These are phyloP conservation scores for Suhomyces bokatorum DNA, from an alignment of 1,139 yeast genomes.

Conservation along the genomic window DNA sequence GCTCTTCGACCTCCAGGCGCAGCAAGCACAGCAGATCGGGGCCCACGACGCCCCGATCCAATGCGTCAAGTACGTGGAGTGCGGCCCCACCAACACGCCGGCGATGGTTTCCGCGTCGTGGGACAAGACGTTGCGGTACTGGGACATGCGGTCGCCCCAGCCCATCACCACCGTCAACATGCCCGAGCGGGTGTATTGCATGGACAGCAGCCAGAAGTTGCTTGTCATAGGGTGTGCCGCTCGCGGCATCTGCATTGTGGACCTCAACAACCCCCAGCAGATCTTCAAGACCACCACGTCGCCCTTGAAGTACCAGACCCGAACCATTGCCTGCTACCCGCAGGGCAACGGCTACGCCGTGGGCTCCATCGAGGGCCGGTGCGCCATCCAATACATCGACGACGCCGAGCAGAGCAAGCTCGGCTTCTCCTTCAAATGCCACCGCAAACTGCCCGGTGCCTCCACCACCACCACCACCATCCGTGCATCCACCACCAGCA, in stretches of 20 bases:
- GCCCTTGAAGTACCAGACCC: conserved; percentile 91
- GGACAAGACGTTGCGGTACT: conserved; percentile 92
- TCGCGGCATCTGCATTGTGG: conserved; percentile 74
- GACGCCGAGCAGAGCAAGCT: conserved; percentile 69
- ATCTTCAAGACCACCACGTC: conserved; percentile 74
- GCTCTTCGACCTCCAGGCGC: conserved; percentile 77
- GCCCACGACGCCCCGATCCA: conserved; percentile 82
- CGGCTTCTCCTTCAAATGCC: conserved; percentile 94
- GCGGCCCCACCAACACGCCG: conserved; percentile 79
- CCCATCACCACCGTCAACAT: conserved; percentile 79
- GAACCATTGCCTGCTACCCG: conserved; percentile 80
- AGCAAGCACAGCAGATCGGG: conserved; percentile 84
- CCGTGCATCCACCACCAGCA: conserved; percentile 21
- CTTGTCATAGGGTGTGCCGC: conserved; percentile 94
- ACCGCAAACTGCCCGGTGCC: conserved; percentile 54
- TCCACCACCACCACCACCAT: conserved; percentile 31
- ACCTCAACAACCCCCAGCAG: conserved; percentile 79
- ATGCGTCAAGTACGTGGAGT: conserved; percentile 72
- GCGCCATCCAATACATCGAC: conserved; percentile 93
- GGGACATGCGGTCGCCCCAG: conserved; percentile 89
- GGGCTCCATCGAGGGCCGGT: conserved; percentile 94
- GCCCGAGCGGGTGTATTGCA: conserved; percentile 89
- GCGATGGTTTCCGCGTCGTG: conserved; percentile 92
- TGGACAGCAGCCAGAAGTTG: conserved; percentile 81
- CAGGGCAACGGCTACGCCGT: conserved; percentile 90